Conservation (phyloP, 2,329 filamentous ascomycete species). For the Cadophora malorum region DNA sequence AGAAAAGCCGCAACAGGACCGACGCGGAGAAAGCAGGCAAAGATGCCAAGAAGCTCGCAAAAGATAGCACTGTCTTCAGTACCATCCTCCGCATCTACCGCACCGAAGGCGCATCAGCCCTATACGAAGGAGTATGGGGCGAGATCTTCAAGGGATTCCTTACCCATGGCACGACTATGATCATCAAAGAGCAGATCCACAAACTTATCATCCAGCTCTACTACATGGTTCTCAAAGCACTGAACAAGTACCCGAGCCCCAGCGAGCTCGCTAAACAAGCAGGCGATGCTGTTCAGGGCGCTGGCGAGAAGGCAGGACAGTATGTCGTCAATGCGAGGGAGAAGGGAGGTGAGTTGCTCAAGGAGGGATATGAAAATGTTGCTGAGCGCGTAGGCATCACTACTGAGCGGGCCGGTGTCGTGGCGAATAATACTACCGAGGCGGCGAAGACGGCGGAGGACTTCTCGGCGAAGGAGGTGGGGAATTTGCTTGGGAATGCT, state of each 20-base stretch:
- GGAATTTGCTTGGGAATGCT: constrained; percentile 42
- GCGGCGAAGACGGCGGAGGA: constrained; percentile 30
- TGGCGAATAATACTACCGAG: constrained; percentile 32
- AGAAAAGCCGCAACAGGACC: constrained; percentile 44
- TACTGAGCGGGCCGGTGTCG: constrained; percentile 34
- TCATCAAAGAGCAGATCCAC: constrained; percentile 82
- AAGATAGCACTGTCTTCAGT: constrained; percentile 63
- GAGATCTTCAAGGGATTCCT: constrained; percentile 86
- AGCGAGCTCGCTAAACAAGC: constrained; percentile 49
- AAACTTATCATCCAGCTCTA: constrained; percentile 74
- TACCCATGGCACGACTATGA: constrained; percentile 85
- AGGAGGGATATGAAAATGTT: constrained; percentile 30
- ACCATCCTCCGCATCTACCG: constrained; percentile 64
- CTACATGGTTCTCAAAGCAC: constrained; percentile 63
- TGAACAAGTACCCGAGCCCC: constrained; percentile 52
- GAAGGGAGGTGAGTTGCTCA: constrained; percentile 23
- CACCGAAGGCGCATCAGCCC: constrained; percentile 68
- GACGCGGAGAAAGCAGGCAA: constrained; percentile 37
- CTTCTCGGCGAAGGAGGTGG: constrained; percentile 36
- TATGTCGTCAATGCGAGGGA: constrained; percentile 30
- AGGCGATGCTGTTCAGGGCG: constrained; percentile 41
- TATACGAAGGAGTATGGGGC: constrained; percentile 79
- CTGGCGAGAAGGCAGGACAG: constrained; percentile 27
- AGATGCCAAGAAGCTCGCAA: constrained; percentile 40
- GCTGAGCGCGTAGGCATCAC: constrained; percentile 32